phyloP scores from a whole-genome alignment of 2,329 filamentous ascomycete species.

The Erysiphe neolycopersici region DNA sequence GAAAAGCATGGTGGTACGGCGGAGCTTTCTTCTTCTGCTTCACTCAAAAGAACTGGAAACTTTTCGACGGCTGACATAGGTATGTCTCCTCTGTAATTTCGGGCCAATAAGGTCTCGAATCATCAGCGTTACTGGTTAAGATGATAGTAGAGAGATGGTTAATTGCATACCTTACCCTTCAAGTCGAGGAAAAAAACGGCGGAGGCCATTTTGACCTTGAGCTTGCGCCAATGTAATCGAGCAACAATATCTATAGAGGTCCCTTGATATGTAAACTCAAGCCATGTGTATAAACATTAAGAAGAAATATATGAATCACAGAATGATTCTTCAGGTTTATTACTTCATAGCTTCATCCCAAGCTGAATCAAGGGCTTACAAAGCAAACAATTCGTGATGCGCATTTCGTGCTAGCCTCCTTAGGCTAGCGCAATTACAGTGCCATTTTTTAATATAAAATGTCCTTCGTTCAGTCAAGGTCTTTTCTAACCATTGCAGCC shows the following conservation, averaged over 20 bases:
- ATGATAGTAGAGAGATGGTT: neutral
- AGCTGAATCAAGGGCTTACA: no score
- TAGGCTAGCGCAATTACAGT: no score
- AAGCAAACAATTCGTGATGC: no score
- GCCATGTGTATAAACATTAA: neutral
- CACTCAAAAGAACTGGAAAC: conserved; percentile 82
- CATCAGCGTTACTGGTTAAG: conserved; percentile 4
- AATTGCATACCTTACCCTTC: conserved; percentile 72
- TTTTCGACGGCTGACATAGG: conserved; percentile 98
- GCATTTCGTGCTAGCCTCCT: no score
- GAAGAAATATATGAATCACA: neutral
- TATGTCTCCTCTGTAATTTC: conserved; percentile 95
- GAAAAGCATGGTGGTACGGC: conserved; percentile 95
- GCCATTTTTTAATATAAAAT: no score
- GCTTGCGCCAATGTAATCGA: neutral
- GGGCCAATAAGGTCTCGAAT: conserved; percentile 71
- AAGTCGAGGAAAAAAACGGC: conserved; percentile 96
- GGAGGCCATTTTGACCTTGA: conserved; percentile 46
- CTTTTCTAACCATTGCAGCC: conserved; percentile 47
- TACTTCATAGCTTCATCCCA: no score
- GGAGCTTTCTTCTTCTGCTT: conserved; percentile 97
- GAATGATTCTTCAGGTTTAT: no score
- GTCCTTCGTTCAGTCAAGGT: conserved; percentile 14
- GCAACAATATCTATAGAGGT: neutral
- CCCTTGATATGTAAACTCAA: neutral